A percentile compares a stretch with the other conserved stretches of the same genome.
Evolutionary conservation across 78 protist species (phyloP).

Genomic region (Cavenderia fasciculata): DNA sequence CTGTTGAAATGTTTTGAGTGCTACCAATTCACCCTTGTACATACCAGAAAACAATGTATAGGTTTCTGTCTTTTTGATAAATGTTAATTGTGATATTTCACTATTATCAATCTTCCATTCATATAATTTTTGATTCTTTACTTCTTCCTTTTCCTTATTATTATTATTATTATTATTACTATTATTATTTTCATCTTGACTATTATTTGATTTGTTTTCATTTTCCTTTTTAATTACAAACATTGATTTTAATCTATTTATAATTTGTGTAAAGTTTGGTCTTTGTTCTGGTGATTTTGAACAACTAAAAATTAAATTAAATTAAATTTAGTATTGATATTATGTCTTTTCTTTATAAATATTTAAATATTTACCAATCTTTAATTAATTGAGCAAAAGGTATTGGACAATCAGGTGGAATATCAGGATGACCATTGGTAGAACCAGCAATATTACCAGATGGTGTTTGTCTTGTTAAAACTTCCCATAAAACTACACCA

Average conservation of each 20-base stretch:
- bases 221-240: neutral
- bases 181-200: neutral
- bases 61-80: neutral
- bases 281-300: constrained; percentile 31
- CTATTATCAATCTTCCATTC: constrained; percentile 4
- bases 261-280: constrained; percentile 54
- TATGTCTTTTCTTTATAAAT: neutral
- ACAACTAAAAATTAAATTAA: no score
- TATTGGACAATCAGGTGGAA: constrained; percentile 36
- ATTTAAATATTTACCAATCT: constrained; percentile 14
- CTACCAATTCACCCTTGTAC: constrained; percentile 12
- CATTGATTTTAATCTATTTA: constrained; percentile 30
- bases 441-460: neutral
- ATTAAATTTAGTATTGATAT: neutral
- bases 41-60: constrained; percentile 3
- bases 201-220: neutral
- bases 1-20: neutral
- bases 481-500: constrained; percentile 74
- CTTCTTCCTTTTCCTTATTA: neutral
- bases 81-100: neutral
- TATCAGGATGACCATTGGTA: constrained; percentile 20
- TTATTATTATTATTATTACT: neutral
- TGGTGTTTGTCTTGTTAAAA: constrained; percentile 55
- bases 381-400: constrained; percentile 24
- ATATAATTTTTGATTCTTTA: neutral